Evolutionary conservation across 2,329 filamentous ascomycete genomes (phyloP), one percentile per base, ranked within the genome.

Genomic region (Penicillium sp.): DNA sequence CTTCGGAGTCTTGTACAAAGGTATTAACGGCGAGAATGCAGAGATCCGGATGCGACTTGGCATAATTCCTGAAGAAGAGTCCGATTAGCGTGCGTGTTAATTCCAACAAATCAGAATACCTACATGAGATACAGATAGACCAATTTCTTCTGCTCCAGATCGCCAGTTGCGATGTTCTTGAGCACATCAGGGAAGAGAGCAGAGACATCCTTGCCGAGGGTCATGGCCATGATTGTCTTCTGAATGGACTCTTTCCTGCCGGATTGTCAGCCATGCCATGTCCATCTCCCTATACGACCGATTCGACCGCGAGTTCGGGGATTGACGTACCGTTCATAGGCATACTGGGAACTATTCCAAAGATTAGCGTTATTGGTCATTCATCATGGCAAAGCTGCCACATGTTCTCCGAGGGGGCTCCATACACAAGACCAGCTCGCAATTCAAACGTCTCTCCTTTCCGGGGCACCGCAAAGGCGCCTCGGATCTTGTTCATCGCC

Each of bases 161-260:
- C 93, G 37, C 74, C 77, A 1, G 93, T 98, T 48, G 93, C 93
- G 70, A 98, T 98, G 66, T 98, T 98, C 79, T 98, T 98, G 55
- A 98, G 77, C 27, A 98, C 93, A 67, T 98, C 93, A 1, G 93
- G 93, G 68, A 98, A 98, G 55, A 98, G 76, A 46, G 90, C 87
- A 44, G 93, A 98, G 50, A 98, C 93, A 73, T 98, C 93, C 72
- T 98, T 98, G 69, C 93, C 93, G 60, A 98, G 71, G 1, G 93
- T 98, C 93, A 98, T 98, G 67, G 93, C 90, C 90, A 97, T 97
- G 74, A 98, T 98, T 56, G 93, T 98, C 79, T 95, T 97, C 69
- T 98, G 93, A 61, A 98, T 98, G 20, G 93, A 87, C 76, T 98
- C 93, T 73, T 98, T 98, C 64, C 89, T 81, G 52, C 37, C 45